Percentiles rank a stretch among this genome's conserved stretches.
Conservation (phyloP, 2,329 filamentous ascomycete species). For the Plectosphaerella cucumerina region DNA sequence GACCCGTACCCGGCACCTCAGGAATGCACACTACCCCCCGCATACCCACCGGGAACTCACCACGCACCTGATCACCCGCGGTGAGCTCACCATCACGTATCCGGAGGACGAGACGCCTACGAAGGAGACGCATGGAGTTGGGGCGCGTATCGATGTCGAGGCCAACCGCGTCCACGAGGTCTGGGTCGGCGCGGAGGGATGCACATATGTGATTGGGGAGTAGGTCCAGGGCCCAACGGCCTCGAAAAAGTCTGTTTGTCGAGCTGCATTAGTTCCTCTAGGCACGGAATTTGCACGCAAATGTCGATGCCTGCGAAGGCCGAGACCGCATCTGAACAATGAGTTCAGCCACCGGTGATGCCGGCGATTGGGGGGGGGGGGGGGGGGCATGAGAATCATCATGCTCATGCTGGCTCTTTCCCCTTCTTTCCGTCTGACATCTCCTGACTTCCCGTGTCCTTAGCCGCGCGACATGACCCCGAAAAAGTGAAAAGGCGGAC, state of each 20-base stretch:
- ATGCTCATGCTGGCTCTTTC: too few relatives aligned
- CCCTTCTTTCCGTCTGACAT: too few relatives aligned
- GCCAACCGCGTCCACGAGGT: constrained; percentile 63
- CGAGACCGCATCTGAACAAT: too few relatives aligned
- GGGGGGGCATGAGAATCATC: too few relatives aligned
- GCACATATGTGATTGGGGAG: constrained; percentile 64
- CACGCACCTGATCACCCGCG: constrained; percentile 64
- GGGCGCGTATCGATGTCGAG: constrained; percentile 63
- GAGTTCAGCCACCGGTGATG: too few relatives aligned
- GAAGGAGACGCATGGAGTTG: constrained; percentile 56
- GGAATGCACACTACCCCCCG: constrained; percentile 64
- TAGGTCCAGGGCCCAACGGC: constrained; percentile 18
- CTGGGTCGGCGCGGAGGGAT: constrained; percentile 62
- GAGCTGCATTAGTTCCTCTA: background rate
- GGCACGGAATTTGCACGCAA: background rate
- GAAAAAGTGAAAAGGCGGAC: too few relatives aligned
- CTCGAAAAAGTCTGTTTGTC: constrained; percentile 5
- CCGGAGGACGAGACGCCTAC: constrained; percentile 51
- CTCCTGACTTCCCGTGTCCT: too few relatives aligned
- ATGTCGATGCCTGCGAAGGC: background rate
- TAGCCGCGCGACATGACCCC: too few relatives aligned
- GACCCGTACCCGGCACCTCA: constrained; percentile 21
- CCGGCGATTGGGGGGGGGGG: too few relatives aligned
- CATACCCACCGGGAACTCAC: constrained; percentile 62
- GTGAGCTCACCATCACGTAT: constrained; percentile 63